A percentile compares a stretch with the other conserved stretches of the same genome.
Evolutionary conservation across 192 early-diverging fungal species (phyloP).

Genomic region (Coemansia sp.): DNA sequence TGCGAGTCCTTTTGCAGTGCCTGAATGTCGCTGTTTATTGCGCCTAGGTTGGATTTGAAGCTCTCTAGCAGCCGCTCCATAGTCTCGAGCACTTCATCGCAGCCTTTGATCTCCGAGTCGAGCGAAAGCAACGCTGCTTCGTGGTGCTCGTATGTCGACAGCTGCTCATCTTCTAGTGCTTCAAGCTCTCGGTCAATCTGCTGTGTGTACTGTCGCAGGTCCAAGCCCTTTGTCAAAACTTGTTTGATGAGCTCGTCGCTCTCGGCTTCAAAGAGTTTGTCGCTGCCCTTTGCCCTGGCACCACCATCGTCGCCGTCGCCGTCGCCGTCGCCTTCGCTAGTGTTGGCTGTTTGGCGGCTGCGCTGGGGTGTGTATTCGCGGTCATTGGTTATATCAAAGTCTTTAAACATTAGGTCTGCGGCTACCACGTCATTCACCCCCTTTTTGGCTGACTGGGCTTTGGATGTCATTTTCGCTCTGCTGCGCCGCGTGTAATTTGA

Average conservation of each 20-base stretch:
- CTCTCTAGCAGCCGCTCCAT: conserved; percentile 84
- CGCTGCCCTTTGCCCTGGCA: too few species aligned
- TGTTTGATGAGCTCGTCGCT: conserved; percentile 82
- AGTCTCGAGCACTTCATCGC: conserved; percentile 71
- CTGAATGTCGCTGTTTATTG: conserved; percentile 84
- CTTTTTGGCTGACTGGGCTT: neutral
- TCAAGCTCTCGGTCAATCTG: conserved; percentile 73
- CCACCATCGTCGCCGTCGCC: conserved; percentile 1
- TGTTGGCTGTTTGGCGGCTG: neutral
- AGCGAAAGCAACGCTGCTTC: conserved; percentile 33
- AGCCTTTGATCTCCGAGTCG: conserved; percentile 53
- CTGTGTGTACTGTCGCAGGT: conserved; percentile 80
- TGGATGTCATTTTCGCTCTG: neutral
- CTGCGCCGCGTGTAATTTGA: neutral
- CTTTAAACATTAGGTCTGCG: conserved; percentile 34
- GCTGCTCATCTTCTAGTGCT: conserved; percentile 64
- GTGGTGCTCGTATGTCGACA: conserved; percentile 43
- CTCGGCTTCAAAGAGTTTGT: conserved; percentile 61
- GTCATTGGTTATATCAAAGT: conserved; percentile 40
- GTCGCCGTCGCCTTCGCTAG: neutral
- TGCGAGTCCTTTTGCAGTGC: conserved; percentile 79
- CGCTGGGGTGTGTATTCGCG: neutral
- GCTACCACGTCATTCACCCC: too few species aligned
- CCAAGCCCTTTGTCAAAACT: conserved; percentile 74
- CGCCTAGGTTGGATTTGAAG: conserved; percentile 85